Evolutionary conservation across 805 yeast species (phyloP).

Genomic region (Diddensiella caesifluorescens): DNA sequence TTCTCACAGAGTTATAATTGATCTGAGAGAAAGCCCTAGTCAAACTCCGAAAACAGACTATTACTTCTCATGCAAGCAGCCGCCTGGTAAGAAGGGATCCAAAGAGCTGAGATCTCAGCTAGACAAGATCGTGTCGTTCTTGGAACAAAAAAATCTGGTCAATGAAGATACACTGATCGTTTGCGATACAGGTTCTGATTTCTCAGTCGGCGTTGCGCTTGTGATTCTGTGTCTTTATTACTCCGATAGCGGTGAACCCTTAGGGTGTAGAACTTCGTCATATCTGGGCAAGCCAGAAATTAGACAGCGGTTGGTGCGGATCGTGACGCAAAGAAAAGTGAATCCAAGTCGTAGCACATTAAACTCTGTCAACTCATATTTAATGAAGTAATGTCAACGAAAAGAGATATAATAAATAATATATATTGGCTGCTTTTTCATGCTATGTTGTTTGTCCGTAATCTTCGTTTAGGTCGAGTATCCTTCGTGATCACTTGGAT

Average conservation of each 20-base stretch:
- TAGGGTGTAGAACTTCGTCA: slow-evolving; percentile 11
- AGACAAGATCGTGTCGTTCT: slow-evolving; percentile 37
- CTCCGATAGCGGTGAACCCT: slow-evolving; percentile 38
- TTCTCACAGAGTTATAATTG: neutral
- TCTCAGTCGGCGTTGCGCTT: slow-evolving; percentile 57
- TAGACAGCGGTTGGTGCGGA: slow-evolving; percentile 48
- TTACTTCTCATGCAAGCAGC: slow-evolving; percentile 15
- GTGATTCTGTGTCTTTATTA: slow-evolving; percentile 46
- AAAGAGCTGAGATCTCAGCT: slow-evolving; percentile 49
- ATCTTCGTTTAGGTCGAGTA: neutral
- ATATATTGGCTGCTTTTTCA: neutral
- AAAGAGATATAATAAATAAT: neutral
- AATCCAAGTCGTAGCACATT: slow-evolving; percentile 77
- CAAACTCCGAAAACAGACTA: neutral
- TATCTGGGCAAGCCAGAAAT: slow-evolving; percentile 44
- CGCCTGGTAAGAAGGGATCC: slow-evolving; percentile 56
- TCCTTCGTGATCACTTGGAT: neutral
- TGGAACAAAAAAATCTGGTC: slow-evolving; percentile 17
- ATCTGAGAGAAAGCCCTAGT: neutral
- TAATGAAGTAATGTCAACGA: slow-evolving; percentile 39
- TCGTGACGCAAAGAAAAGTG: slow-evolving; percentile 45
- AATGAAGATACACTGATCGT: slow-evolving; percentile 39
- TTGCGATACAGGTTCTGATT: slow-evolving; percentile 62
- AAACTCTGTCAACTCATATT: slow-evolving; percentile 58
- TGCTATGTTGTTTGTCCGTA: neutral